phyloP scores from a whole-genome alignment of 768 basidiomycete species.

The Russula earlei region DNA sequence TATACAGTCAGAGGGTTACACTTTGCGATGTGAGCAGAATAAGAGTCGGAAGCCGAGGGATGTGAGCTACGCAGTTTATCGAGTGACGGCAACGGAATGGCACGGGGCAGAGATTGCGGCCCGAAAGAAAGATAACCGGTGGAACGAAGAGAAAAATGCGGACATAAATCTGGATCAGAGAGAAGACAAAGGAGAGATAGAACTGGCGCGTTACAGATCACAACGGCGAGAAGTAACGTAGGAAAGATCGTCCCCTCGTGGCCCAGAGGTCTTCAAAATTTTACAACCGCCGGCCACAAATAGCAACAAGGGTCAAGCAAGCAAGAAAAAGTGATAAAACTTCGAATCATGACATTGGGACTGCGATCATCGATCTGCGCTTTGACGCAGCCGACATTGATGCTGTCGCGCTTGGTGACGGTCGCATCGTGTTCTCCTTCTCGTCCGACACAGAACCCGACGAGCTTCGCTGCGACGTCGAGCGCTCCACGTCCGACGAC shows the following conservation, averaged over 20 bases:
- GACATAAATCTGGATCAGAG: neutral
- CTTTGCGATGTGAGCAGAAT: neutral
- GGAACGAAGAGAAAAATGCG: no score
- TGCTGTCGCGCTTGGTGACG: neutral
- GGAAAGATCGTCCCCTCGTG: neutral
- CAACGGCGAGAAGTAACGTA: neutral
- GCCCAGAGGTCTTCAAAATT: neutral
- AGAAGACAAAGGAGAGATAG: neutral
- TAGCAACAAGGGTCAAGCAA: neutral
- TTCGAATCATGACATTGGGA: constrained; percentile 5
- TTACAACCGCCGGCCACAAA: neutral
- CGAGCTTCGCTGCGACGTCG: constrained; percentile 1
- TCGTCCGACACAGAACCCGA: constrained; percentile 6
- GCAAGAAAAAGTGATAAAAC: neutral
- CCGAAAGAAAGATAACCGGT: neutral
- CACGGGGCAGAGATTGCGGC: no score
- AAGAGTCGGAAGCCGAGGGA: neutral
- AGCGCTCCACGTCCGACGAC: constrained; percentile 5
- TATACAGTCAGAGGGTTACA: constrained; percentile 10
- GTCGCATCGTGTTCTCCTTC: constrained; percentile 14
- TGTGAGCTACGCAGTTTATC: neutral
- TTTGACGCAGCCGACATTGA: constrained; percentile 10
- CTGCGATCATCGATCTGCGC: constrained; percentile 12
- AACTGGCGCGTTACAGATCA: neutral
- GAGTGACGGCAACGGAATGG: neutral